phyloP scores from a whole-genome alignment of 345 rosid species.

The Cochlearia excelsa region DNA sequence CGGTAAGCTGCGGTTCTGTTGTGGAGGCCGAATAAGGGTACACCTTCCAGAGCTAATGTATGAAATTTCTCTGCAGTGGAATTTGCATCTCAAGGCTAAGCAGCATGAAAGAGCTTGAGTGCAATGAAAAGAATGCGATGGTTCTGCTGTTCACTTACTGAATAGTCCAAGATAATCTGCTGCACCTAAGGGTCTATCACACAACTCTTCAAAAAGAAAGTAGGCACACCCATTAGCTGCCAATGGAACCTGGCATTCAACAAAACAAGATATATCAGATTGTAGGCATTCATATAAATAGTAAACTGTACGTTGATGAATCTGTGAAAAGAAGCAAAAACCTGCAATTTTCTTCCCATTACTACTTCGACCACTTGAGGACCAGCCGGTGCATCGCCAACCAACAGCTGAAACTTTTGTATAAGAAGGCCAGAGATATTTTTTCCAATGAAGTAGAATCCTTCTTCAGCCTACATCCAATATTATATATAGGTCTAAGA shows the following conservation, averaged over 20 bases:
- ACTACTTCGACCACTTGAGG: slow-evolving; percentile 82
- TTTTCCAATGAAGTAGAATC: slow-evolving; percentile 81
- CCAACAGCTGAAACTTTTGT: slow-evolving; percentile 65
- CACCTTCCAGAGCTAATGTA: slow-evolving; percentile 81
- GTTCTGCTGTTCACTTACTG: slow-evolving; percentile 52
- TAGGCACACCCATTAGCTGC: slow-evolving; percentile 94
- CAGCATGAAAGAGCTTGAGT: slow-evolving; percentile 7
- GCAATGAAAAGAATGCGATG: slow-evolving; percentile 1
- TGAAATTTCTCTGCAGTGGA: slow-evolving; percentile 72
- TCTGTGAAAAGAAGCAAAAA: slow-evolving; percentile 16
- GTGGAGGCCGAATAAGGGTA: slow-evolving; percentile 81
- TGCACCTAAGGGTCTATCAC: slow-evolving; percentile 91
- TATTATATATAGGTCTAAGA: slow-evolving; percentile 22
- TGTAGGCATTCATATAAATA: neutral
- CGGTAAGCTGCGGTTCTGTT: slow-evolving; percentile 93
- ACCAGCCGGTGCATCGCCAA: slow-evolving; percentile 48
- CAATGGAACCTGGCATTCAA: slow-evolving; percentile 56
- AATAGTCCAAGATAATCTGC: slow-evolving; percentile 95
- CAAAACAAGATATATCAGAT: neutral
- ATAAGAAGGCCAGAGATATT: slow-evolving; percentile 53
- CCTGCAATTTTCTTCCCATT: slow-evolving; percentile 91
- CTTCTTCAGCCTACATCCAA: slow-evolving; percentile 70
- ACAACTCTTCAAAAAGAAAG: slow-evolving; percentile 84
- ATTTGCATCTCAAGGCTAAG: slow-evolving; percentile 28
- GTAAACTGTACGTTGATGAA: slow-evolving; percentile 16